Evolutionary conservation across 306 rosid genomes (phyloP).

Genomic region (Canavalia gladiata): DNA sequence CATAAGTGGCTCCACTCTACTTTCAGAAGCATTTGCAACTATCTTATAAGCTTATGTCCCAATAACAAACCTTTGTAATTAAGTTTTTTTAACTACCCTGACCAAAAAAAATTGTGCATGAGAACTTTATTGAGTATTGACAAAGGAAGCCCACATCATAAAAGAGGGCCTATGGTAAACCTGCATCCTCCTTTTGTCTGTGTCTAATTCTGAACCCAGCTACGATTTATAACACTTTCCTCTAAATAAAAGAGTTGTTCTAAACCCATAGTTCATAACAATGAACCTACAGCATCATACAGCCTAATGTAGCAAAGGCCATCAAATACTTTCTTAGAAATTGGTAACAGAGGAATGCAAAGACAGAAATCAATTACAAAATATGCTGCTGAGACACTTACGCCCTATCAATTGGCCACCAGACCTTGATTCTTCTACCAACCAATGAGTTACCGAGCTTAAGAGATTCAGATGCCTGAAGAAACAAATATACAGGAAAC

Average conservation of each 20-base stretch:
- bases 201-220: neutral
- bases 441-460: slow-evolving; percentile 55
- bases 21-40: slow-evolving; percentile 20
- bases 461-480: slow-evolving; percentile 55
- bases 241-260: neutral
- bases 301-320: slow-evolving; percentile 23
- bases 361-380: slow-evolving; percentile 29
- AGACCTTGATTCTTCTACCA: slow-evolving; percentile 72
- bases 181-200: slow-evolving; percentile 2
- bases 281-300: neutral
- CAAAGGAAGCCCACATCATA: slow-evolving; percentile 11
- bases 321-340: slow-evolving; percentile 19
- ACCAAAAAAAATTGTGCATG: neutral
- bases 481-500: slow-evolving; percentile 15
- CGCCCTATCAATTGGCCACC: slow-evolving; percentile 86
- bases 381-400: slow-evolving; percentile 57
- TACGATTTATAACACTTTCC: slow-evolving; percentile 10
- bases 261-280: slow-evolving; percentile 30
- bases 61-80: neutral
- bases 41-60: neutral
- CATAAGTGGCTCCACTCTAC: neutral
- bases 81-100: neutral
- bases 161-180: neutral
- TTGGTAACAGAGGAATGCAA: slow-evolving; percentile 10
- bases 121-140: neutral